Evolutionary conservation across 2,329 filamentous ascomycete genomes (phyloP), one percentile per base, ranked within the genome.

Genomic region (Penicillium sp.): DNA sequence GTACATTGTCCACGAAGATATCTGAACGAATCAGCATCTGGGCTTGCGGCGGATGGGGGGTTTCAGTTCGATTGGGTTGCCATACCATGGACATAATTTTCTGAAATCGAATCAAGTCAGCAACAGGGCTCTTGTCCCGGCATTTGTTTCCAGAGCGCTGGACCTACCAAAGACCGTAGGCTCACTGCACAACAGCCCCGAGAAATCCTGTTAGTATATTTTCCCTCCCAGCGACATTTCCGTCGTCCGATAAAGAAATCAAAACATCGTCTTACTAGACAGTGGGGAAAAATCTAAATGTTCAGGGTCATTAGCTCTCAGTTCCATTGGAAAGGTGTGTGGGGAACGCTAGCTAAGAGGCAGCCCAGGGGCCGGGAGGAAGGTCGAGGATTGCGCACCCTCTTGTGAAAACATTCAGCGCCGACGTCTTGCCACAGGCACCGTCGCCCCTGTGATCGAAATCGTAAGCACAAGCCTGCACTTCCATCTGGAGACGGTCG

Each of bases 331-430:
- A 28, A 39, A 7, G 18, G 13, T 36, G 39, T 28, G 40, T 13
- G 40, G 48, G 45, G 34, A 46, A 49, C 36, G 33, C 42, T 38
- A 46, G 45, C 25, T 32, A n/a, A 44, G 44, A 18, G 18, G 3
- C 39, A 44, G 39, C 45, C 45, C 41, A 50, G 46, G 18, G 18
- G 18, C 18, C 18, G 18, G 75, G 26, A 40, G 46, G 49, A 47
- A 46, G 45, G 39, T 43, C 12, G 6, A 33, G 7, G 25, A 43
- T 45, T 49, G 51, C 82, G 61, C 75, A 94, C 86, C 91, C 91
- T 86, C 91, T 84, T 59, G 93, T 98, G 74, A 98, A 98, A 69
- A 98, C 93, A 69, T 98, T 98, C 63, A 98, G 75, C 65, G 97
- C 74, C 56, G 90, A 96, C 47, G 93, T 98, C 79, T 98, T 98